Evolutionary conservation across 1,139 yeast species (phyloP).

Genomic region (Candida tropicalis): DNA sequence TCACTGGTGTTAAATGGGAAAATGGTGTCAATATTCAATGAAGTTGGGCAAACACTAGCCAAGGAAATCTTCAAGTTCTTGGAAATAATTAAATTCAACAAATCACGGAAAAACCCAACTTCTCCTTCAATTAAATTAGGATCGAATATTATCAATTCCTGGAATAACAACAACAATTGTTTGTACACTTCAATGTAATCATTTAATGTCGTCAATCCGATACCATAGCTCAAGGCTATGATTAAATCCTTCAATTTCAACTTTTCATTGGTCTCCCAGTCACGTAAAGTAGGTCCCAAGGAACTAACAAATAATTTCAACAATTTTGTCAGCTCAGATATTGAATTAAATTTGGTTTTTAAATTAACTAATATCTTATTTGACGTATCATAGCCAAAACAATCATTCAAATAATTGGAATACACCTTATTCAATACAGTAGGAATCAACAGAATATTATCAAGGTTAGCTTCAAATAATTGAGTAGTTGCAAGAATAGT

Average conservation of each 20-base stretch:
- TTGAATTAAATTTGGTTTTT: conserved; percentile 30
- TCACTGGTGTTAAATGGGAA: conserved; percentile 46
- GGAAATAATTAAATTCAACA: conserved; percentile 36
- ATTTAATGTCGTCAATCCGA: conserved; percentile 33
- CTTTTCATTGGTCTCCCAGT: conserved; percentile 24
- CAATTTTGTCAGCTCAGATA: conserved; percentile 27
- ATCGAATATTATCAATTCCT: conserved; percentile 46
- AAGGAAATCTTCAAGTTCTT: conserved; percentile 43
- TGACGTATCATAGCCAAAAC: conserved; percentile 47
- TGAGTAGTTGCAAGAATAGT: conserved; percentile 61
- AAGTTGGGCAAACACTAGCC: conserved; percentile 36
- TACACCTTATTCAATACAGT: conserved; percentile 47
- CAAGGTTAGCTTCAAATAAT: conserved; percentile 58
- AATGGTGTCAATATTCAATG: conserved; percentile 34
- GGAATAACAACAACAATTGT: conserved; percentile 33
- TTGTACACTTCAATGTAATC: conserved; percentile 32
- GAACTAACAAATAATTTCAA: conserved; percentile 36
- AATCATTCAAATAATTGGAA: conserved; percentile 46
- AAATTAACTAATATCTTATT: conserved; percentile 32
- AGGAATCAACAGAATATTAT: conserved; percentile 51
- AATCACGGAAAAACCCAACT: conserved; percentile 31
- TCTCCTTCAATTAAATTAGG: conserved; percentile 36
- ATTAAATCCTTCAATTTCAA: conserved; percentile 31
- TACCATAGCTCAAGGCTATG: conserved; percentile 33
- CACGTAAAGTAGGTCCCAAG: conserved; percentile 43